These are phyloP conservation scores for Catunica adiposa DNA, from an alignment of 2,329 filamentous ascomycete species.

Conservation along the genomic window DNA sequence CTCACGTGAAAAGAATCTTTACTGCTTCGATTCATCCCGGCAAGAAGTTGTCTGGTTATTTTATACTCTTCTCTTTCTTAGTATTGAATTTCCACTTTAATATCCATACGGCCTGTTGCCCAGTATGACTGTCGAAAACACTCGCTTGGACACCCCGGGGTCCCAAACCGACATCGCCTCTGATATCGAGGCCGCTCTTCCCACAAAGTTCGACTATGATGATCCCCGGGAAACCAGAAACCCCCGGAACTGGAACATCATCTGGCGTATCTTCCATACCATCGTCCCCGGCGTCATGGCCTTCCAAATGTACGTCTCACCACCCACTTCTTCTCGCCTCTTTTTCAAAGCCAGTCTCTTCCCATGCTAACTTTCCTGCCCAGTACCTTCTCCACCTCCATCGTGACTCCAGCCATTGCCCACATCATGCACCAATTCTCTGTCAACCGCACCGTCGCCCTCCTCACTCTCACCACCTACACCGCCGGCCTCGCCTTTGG, in stretches of 20 bases:
- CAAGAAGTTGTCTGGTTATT: background rate
- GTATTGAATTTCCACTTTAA: too few species aligned
- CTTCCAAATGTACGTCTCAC: conserved; percentile 13
- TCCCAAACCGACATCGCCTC: background rate
- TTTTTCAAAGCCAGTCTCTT: background rate
- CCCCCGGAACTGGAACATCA: conserved; percentile 14
- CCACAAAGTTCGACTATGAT: conserved; percentile 2
- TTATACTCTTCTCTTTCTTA: too few species aligned
- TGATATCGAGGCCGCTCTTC: conserved; percentile 1
- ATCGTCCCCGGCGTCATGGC: conserved; percentile 15
- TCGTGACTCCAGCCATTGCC: conserved; percentile 31
- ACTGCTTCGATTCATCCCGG: too few species aligned
- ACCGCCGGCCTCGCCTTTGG: conserved; percentile 43
- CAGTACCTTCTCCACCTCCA: conserved; percentile 37
- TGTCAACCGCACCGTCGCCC: conserved; percentile 35
- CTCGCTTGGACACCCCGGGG: background rate
- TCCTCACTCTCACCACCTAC: conserved; percentile 44
- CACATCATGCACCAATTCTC: conserved; percentile 36
- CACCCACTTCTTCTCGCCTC: background rate
- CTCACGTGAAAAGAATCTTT: background rate
- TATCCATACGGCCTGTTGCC: too few species aligned
- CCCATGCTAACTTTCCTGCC: background rate
- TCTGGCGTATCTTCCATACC: conserved; percentile 11
- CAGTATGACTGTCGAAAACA: background rate
- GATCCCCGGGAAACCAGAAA: conserved; percentile 15